phyloP scores from a whole-genome alignment of 495 filamentous ascomycete species.

The Astrothelium subdiscretum region DNA sequence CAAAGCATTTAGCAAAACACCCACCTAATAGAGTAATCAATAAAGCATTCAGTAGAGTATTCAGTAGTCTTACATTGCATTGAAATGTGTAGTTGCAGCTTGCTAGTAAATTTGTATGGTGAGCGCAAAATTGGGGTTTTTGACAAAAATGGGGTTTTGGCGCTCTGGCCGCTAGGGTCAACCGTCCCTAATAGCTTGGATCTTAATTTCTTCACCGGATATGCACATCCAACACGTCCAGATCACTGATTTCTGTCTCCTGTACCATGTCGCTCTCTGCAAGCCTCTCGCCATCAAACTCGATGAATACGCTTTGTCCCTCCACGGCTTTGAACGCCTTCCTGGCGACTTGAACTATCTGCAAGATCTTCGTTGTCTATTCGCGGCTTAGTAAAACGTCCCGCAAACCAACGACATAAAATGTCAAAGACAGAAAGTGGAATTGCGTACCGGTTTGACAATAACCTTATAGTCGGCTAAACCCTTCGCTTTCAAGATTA shows the following conservation, averaged over 20 bases:
- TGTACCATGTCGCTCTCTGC: slow-evolving; percentile 47
- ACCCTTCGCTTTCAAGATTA: slow-evolving; percentile 50
- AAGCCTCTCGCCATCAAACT: slow-evolving; percentile 73
- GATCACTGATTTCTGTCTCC: slow-evolving; percentile 66
- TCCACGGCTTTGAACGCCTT: slow-evolving; percentile 31
- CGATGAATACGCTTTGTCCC: slow-evolving; percentile 46
- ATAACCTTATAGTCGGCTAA: slow-evolving; percentile 45
- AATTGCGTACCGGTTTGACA: slow-evolving; percentile 38
- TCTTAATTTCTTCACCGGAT: slow-evolving; percentile 32
- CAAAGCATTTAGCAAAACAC: too few species aligned
- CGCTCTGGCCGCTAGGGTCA: too few species aligned
- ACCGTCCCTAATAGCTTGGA: too few species aligned
- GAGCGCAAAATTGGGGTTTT: too few species aligned
- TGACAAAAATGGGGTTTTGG: too few species aligned
- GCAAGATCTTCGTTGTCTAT: slow-evolving; percentile 42
- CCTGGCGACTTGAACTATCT: slow-evolving; percentile 44
- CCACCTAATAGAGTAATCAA: too few species aligned
- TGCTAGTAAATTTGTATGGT: too few species aligned
- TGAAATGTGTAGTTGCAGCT: too few species aligned
- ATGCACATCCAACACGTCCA: slow-evolving; percentile 68
- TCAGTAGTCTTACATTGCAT: too few species aligned
- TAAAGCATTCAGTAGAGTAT: too few species aligned
- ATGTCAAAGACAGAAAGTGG: background rate
- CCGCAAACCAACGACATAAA: background rate
- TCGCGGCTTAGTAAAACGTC: slow-evolving; percentile 5